Percentiles rank a stretch among this genome's conserved stretches.
Conservation (phyloP, 352 stramenopile species). For the Globisporangium sylvaticum region DNA sequence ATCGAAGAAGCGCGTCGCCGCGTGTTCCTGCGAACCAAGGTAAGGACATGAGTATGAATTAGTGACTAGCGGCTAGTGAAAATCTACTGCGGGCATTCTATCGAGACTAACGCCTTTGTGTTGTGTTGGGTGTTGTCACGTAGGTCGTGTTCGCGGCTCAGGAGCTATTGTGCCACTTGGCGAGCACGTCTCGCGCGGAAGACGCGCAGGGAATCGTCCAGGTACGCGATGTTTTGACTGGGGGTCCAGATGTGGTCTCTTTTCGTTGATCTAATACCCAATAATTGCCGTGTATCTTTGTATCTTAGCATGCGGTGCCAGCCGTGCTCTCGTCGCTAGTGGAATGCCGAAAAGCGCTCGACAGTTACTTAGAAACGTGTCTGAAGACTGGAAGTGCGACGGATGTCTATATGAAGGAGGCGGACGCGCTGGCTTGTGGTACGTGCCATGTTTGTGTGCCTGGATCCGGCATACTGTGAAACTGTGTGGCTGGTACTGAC, state of each 20-base stretch:
- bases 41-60: not conserved
- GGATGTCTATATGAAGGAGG: conserved; percentile 62
- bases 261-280: not conserved
- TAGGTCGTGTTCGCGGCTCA: conserved; percentile 40
- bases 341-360: conserved; percentile 58
- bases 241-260: too few species aligned
- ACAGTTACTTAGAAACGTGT: conserved; percentile 66
- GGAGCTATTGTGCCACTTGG: conserved; percentile 54
- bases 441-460: not conserved
- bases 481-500: not conserved
- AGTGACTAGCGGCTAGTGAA: too few species aligned
- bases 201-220: conserved; percentile 67
- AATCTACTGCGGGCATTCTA: too few species aligned
- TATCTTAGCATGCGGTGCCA: conserved; percentile 55
- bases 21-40: conserved; percentile 34
- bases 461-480: not conserved
- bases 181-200: conserved; percentile 51
- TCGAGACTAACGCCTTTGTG: not conserved
- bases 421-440: conserved; percentile 57
- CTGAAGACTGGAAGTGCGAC: conserved; percentile 54
- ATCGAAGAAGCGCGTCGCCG: conserved; percentile 45
- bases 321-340: conserved; percentile 65
- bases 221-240: conserved; percentile 44
- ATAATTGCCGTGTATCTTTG: not conserved
- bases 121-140: not conserved